Base-by-base conservation (phyloP, 1,284 basidiomycete species). In the Acaromyces ingoldii region DNA sequence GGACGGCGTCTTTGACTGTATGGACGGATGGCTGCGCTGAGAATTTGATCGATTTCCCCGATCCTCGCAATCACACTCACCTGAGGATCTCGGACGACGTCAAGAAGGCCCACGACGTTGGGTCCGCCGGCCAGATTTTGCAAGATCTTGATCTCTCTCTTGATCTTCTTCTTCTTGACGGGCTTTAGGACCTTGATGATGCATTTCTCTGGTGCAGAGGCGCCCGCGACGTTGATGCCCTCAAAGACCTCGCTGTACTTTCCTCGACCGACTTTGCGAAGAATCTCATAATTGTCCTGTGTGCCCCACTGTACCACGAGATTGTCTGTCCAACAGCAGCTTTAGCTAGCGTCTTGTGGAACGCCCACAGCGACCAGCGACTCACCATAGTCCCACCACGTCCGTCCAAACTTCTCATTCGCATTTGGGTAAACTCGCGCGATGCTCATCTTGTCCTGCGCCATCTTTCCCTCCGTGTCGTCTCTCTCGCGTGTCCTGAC, bases 141-240 rank as follows among this genome's bases (percentile, higher is more conserved):
- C 33, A 98, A 79, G 67, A 98, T 96, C 81, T 98, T 97, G 79
- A 98, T 96, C 80, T 98, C 93, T 60, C 93, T 84, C 81, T 97
- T 97, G 79, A 98, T 97, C 81, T 98, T 98, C 84, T 97, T 97
- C 84, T 97, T 97, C 82, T 98, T 97, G 45, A 98, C 93, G 0
- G 95, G 95, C 78, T 98, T 98, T 62, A 98, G 81, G 45, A 97
- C 92, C 78, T 98, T 97, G 80, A 97, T 91, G 77, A 97, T 92
- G 77, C 92, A 95, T 78, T 95, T 92, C 76, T 92, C 88, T 19
- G 70, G 62, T 13, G 36, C 22, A 10, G 48, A 36, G 5, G 48
- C 36, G 44, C 51, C 48, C 29, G 88, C 85, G 53, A 96, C 85
- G 77, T 97, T 92, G 72, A 96, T 85, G 6, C 91, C 93, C 78